Base-by-base conservation (phyloP, 495 filamentous ascomycete genomes). In the Aspergillus coremiiformis region DNA sequence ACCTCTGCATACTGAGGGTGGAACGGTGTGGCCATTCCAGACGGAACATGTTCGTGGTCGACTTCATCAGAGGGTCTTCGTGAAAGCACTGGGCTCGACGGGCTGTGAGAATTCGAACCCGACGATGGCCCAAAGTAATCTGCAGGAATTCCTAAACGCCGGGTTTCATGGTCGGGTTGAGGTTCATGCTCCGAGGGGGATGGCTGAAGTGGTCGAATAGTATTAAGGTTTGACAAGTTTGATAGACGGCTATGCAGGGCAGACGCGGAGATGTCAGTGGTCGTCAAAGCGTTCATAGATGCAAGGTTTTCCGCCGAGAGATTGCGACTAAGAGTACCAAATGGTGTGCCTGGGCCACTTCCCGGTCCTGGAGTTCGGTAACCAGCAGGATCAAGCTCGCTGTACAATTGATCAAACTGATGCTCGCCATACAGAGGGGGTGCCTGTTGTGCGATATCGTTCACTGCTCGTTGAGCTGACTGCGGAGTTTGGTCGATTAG, bases 351-450 rank as follows among this genome's bases (percentile, higher is more conserved):
- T 22, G 84, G 65, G 33, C 84, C 85, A 55, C 88, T 93, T 44
- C 74, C 63, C n/a, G 75, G 68, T 10, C 70, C 78, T 8, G 89
- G 87, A 1, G 91, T 95, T 61, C 87, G 81, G 58, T 89, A 85
- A 26, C 84, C 86, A 32, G 69, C 82, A 14, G 78, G 75, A 64
- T 94, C 87, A 42, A 95, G 73, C 49, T 91, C 87, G 53, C 88
- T 85, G 67, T 93, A 98, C 4, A 96, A 69, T 60, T 89, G 84
- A 70, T 98, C 93, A 37, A 95, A 78, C 15, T 81, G 76, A 68
- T 96, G 92, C 55, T 89, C 80, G 42, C 86, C 87, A 62, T 98
- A 98, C 27, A 86, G 76, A 0, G 93, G 93, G 27, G 93, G 93
- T 11, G 90, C 88, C 42, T 72, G 67, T 53, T 85, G 75, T 11